These are phyloP conservation scores for Xylariaceae sp. DNA, from an alignment of 2,329 filamentous ascomycete species.

Conservation along the genomic window DNA sequence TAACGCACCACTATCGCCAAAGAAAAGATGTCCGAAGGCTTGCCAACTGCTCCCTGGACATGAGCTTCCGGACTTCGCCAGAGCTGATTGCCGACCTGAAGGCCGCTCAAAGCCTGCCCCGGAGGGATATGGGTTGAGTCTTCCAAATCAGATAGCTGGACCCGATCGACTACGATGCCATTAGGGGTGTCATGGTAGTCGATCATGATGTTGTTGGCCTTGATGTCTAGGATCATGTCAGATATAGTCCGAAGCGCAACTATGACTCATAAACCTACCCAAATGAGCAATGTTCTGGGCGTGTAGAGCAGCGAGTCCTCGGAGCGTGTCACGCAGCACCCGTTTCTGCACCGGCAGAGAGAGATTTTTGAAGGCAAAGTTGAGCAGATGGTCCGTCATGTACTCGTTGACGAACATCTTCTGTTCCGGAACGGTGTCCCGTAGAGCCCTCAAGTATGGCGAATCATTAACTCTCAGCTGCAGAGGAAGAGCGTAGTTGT, in stretches of 20 bases:
- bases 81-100: conserved; percentile 45
- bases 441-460: conserved; percentile 42
- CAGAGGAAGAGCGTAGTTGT: conserved; percentile 39
- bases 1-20: conserved; percentile 46
- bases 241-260: conserved; percentile 14
- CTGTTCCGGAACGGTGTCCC: conserved; percentile 47
- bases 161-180: conserved; percentile 39
- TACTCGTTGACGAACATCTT: conserved; percentile 51
- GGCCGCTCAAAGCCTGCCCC: conserved; percentile 40
- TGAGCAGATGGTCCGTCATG: conserved; percentile 46
- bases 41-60: conserved; percentile 41
- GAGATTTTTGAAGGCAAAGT: conserved; percentile 44
- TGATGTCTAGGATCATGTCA: conserved; percentile 41
- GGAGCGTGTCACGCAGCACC: conserved; percentile 46
- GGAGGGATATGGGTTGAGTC: conserved; percentile 44
- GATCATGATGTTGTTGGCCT: conserved; percentile 48
- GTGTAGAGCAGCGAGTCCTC: conserved; percentile 42
- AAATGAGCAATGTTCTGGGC: conserved; percentile 42
- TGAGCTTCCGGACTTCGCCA: conserved; percentile 51
- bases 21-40: conserved; percentile 48
- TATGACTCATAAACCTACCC: conserved; percentile 26
- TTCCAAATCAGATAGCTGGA: conserved; percentile 46
- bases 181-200: conserved; percentile 40
- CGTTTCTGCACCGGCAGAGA: conserved; percentile 42
- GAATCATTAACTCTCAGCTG: conserved; percentile 37